A percentile compares a stretch with the other conserved stretches of the same genome.
Conservation (phyloP, 768 basidiomycete species). For the Suillus fuscotomentosus region DNA sequence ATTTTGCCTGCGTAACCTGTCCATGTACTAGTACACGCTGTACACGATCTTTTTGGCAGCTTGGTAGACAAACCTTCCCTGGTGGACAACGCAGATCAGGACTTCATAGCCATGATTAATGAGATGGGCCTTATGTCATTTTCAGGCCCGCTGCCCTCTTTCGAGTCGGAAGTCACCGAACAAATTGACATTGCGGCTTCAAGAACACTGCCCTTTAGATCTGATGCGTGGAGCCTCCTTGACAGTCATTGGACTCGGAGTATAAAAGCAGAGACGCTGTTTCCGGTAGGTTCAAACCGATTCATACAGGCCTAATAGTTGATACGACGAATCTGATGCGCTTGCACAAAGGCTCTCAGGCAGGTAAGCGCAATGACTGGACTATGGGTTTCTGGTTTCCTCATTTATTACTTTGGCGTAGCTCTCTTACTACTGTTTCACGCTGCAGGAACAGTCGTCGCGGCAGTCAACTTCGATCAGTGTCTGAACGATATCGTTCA, state of each 20-base stretch:
- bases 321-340: not conserved
- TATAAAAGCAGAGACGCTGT: not conserved
- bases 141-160: not conserved
- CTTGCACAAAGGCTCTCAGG: not conserved
- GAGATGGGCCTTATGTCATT: not conserved
- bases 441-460: not conserved
- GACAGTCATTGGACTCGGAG: not conserved
- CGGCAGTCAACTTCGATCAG: constrained; percentile 6
- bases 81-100: not conserved
- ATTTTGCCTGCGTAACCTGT: no score
- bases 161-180: not conserved
- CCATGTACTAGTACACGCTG: not conserved
- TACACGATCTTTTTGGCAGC: not conserved
- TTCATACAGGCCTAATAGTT: not conserved
- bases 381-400: not conserved
- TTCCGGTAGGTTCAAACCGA: not conserved
- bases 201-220: no score
- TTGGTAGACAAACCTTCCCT: not conserved
- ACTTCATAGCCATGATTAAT: not conserved
- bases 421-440: not conserved
- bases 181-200: no score
- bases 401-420: not conserved
- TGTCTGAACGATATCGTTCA: constrained; percentile 14
- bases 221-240: not conserved
- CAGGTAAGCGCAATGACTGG: not conserved